A percentile compares a stretch with the other conserved stretches of the same genome.
Evolutionary conservation across 2,329 filamentous ascomycete species (phyloP).

Genomic region (Colletotrichum chrysophilum): DNA sequence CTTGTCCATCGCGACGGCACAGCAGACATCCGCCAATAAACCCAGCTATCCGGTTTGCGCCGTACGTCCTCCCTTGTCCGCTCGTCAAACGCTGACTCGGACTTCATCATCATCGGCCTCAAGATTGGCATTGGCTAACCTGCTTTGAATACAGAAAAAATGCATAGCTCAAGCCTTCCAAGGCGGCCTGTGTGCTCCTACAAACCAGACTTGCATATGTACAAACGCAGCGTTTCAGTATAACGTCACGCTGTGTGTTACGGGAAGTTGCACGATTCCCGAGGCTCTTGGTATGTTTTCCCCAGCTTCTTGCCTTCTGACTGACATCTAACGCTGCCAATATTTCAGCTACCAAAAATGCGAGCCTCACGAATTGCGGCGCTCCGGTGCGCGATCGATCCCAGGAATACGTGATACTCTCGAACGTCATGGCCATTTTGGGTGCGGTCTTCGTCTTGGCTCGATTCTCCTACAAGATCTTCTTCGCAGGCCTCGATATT

Average conservation of each 20-base stretch:
- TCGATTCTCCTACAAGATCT: conserved; percentile 40
- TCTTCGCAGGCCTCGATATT: conserved; percentile 33
- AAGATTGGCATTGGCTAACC: neutral
- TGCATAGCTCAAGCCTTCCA: conserved; percentile 15
- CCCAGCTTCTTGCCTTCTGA: neutral
- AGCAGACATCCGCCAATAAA: neutral
- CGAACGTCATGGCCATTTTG: conserved; percentile 34
- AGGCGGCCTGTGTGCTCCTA: conserved; percentile 21
- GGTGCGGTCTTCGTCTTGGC: conserved; percentile 39
- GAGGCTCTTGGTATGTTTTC: conserved; percentile 21
- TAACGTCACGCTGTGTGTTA: conserved; percentile 24
- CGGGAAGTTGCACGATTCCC: conserved; percentile 24
- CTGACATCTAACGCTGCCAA: neutral
- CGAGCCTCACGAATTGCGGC: conserved; percentile 29
- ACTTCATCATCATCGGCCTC: neutral
- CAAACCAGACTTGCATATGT: conserved; percentile 29
- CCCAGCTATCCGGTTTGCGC: conserved; percentile 21
- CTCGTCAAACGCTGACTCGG: neutral
- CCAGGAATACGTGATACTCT: conserved; percentile 34
- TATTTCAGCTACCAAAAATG: conserved; percentile 25
- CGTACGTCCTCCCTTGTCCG: conserved; percentile 6
- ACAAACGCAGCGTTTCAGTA: conserved; percentile 20
- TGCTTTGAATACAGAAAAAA: neutral
- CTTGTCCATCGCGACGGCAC: neutral
- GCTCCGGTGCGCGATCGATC: conserved; percentile 30